These are phyloP conservation scores for Psilocybe cubensis DNA, from an alignment of 768 basidiomycete species.

Conservation along the genomic window DNA sequence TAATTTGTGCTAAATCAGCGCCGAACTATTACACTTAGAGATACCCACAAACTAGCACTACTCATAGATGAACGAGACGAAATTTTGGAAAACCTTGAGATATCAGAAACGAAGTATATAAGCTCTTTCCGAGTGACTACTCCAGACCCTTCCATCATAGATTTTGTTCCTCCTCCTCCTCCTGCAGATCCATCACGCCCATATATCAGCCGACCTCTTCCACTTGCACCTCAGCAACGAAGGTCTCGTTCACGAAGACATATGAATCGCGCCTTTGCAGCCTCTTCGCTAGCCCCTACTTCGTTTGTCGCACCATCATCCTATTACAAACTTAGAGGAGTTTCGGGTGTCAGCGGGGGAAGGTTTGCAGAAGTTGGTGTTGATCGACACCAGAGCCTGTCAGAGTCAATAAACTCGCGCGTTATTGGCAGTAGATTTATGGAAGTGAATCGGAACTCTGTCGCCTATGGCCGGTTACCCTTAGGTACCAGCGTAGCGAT, in stretches of 20 bases:
- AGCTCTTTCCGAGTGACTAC: constrained; percentile 74
- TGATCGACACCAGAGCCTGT: constrained; percentile 47
- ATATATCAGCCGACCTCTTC: constrained; percentile 71
- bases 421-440: constrained; percentile 72
- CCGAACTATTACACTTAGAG: constrained; percentile 41
- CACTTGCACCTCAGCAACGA: constrained; percentile 45
- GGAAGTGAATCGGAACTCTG: constrained; percentile 68
- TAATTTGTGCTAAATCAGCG: background rate
- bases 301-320: constrained; percentile 81
- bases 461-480: constrained; percentile 59
- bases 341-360: constrained; percentile 64
- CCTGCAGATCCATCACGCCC: constrained; percentile 47
- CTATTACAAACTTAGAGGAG: constrained; percentile 73
- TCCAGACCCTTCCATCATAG: constrained; percentile 71
- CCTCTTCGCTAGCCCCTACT: constrained; percentile 73
- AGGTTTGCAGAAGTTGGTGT: constrained; percentile 50
- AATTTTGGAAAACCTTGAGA: constrained; percentile 79
- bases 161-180: constrained; percentile 51
- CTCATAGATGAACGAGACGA: constrained; percentile 78
- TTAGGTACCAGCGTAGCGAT: constrained; percentile 60
- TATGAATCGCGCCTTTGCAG: constrained; percentile 64
- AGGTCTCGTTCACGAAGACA: constrained; percentile 49
- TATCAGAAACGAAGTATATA: constrained; percentile 80
- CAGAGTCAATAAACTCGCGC: constrained; percentile 64
- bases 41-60: constrained; percentile 66